Base-by-base conservation (phyloP, 495 filamentous ascomycete genomes). In the Aspergillus mulundensis region DNA sequence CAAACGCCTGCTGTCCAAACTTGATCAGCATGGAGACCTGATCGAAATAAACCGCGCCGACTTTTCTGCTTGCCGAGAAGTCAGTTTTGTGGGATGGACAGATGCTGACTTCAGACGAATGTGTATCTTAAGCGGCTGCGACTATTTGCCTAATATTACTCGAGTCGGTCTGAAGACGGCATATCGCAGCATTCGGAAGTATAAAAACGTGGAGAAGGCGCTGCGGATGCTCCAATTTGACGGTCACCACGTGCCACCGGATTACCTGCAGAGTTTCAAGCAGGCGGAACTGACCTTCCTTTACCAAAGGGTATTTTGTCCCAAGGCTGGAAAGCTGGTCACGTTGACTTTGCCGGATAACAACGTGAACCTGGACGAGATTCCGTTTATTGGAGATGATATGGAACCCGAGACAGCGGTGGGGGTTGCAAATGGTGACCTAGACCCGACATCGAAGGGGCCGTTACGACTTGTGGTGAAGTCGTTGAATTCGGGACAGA, bases 101-200 rank as follows among this genome's bases (percentile, higher is more conserved):
- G 90, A 97, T 69, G 77, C 75, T 7, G 89, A 97, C 53, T 99
- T 99, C 62, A 81, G 95, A 45, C 85, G 80, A 19, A 99, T 99
- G 95, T 91, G 92, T 48, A 97, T 99, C 50, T 66, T 99, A 19
- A 96, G 91, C 67, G 95, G 95, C n/a, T 99, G 95, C 69, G 95
- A 99, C 67, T 99, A 99, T 70, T 79, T 97, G 47, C 77, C 85
- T 6, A 87, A 84, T 60, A 89, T 97, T 56, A 83, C 80, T 39
- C 87, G 85, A 44, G 83, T 99, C 80, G 95, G 95, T 3, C 68
- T 99, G 44, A 96, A 96, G 70, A 97, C 91, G 20, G 95, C 95
- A 1, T 87, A 99, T 64, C 82, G 91, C 30, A 79, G 94, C 70
- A 81, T 99, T 56, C 84, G 92, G 42, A 95, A 93, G 65, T 82